Conservation (phyloP, 306 rosid genomes). For the Fragaria vesca region DNA sequence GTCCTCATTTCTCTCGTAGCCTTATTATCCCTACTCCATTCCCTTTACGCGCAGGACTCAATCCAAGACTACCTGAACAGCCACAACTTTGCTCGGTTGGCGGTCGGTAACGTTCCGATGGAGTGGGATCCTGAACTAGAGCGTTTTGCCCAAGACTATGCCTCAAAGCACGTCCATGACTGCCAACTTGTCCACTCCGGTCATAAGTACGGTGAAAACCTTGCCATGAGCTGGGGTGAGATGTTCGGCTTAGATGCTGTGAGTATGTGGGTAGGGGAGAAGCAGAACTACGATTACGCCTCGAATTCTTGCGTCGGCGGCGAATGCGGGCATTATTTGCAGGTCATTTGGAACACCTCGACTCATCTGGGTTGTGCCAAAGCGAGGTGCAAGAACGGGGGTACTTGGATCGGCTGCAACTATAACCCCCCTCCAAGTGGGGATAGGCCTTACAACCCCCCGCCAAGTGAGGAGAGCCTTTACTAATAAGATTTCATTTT, state of each 20-base stretch:
- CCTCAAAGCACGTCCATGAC: background rate
- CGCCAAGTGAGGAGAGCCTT: background rate
- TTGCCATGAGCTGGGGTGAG: background rate
- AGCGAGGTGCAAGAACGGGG: background rate
- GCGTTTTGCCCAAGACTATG: background rate
- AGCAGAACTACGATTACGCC: background rate
- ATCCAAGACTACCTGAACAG: background rate
- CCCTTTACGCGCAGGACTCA: background rate
- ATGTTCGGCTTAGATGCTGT: background rate
- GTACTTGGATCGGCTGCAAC: background rate
- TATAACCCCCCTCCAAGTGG: background rate
- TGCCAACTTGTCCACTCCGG: constrained; percentile 1
- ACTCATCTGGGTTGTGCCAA: background rate
- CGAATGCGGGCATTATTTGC: background rate
- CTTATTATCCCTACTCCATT: background rate
- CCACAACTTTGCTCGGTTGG: background rate
- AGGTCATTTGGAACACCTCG: background rate
- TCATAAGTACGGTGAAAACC: background rate
- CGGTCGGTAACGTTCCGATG: background rate
- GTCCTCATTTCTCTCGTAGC: background rate
- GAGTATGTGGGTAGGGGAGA: background rate
- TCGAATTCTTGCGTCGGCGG: background rate
- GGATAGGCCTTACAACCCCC: background rate
- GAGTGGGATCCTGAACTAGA: background rate
- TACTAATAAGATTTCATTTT: background rate